Percentiles rank a stretch among this genome's conserved stretches.
phyloP scores from a whole-genome alignment of 768 basidiomycete species.

The Phaeotremella skinneri region DNA sequence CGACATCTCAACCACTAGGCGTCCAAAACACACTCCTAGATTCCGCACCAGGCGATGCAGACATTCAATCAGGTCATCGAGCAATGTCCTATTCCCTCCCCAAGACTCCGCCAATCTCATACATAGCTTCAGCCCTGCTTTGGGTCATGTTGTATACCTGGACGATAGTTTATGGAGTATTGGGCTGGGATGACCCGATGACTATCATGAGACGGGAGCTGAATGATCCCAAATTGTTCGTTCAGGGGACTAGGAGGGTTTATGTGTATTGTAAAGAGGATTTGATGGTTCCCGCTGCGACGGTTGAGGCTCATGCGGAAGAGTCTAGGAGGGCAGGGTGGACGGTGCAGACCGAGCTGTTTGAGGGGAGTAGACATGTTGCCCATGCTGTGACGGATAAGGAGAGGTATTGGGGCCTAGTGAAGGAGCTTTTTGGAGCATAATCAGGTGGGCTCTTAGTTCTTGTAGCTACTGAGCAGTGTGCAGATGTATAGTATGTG shows the following conservation, averaged over 20 bases:
- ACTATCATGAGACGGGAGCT: background rate
- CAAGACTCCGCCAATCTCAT: background rate
- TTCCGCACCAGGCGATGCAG: background rate
- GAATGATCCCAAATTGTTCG: background rate
- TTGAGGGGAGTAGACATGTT: background rate
- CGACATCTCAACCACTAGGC: background rate
- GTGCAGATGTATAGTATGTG: too few species aligned
- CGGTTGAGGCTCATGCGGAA: background rate
- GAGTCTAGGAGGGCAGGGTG: background rate
- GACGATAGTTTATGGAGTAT: background rate
- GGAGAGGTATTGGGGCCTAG: background rate
- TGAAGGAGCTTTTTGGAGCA: too few species aligned
- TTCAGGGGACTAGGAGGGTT: background rate
- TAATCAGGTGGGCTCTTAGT: too few species aligned
- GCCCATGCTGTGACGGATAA: background rate
- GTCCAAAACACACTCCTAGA: background rate
- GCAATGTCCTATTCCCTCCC: background rate
- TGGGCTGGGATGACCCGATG: background rate
- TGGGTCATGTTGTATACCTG: background rate
- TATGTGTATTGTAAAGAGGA: background rate
- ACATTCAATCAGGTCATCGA: background rate
- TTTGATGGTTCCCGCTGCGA: background rate
- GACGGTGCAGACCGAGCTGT: background rate
- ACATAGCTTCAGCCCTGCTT: background rate
- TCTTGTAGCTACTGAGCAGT: too few species aligned